Evolutionary conservation across 371 early-diverging fungal species (phyloP).

Genomic region (Mortierella sp.): DNA sequence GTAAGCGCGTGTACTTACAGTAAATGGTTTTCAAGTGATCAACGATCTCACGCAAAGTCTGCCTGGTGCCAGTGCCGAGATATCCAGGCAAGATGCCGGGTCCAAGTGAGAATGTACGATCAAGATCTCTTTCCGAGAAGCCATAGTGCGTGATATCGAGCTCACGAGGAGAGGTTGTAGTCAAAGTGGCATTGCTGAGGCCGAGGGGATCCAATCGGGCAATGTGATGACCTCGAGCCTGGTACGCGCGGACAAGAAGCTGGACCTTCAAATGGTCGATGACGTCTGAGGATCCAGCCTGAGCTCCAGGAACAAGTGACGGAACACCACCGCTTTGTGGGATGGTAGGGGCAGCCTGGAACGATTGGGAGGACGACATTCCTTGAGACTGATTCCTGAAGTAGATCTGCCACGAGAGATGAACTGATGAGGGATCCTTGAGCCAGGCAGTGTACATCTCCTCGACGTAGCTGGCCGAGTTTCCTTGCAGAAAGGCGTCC

Average conservation of each 20-base stretch:
- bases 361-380: conserved; percentile 76
- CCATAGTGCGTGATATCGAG: conserved; percentile 90
- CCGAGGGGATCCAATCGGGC: conserved; percentile 95
- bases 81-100: conserved; percentile 95
- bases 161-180: conserved; percentile 81
- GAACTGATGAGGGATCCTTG: conserved; percentile 92
- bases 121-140: conserved; percentile 91
- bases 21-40: conserved; percentile 85
- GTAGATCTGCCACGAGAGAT: conserved; percentile 96
- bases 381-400: conserved; percentile 90
- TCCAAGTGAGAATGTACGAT: conserved; percentile 90
- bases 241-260: conserved; percentile 95
- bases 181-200: conserved; percentile 72
- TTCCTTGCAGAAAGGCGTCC: conserved; percentile 81
- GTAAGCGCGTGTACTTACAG: conserved; percentile 63
- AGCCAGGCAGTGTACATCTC: conserved; percentile 96
- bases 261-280: conserved; percentile 98
- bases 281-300: conserved; percentile 71
- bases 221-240: conserved; percentile 96
- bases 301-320: conserved; percentile 60
- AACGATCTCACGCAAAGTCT: conserved; percentile 91
- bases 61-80: conserved; percentile 66
- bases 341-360: conserved; percentile 86
- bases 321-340: conserved; percentile 79
- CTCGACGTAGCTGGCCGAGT: conserved; percentile 87